Base-by-base conservation (phyloP, 1,139 yeast genomes). In the Scheffersomyces cryptocercus region DNA sequence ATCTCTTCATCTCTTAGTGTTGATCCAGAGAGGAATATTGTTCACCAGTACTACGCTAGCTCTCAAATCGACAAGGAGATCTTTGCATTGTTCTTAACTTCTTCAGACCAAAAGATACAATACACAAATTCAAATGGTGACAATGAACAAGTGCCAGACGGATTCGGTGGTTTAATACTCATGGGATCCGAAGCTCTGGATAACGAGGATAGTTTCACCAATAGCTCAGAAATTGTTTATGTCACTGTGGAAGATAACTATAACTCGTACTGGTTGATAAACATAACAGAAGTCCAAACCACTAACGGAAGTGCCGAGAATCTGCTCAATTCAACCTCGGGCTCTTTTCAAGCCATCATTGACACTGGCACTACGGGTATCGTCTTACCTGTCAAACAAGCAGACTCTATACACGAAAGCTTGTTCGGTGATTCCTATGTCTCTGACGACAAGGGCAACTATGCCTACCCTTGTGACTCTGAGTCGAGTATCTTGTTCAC, bases 291-390 rank as follows among this genome's bases (percentile, higher is more conserved):
- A 8, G 67, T 79, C 11, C 61, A 52, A 35, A 58, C 73, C 3
- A 28, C 43, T 10, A 66, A 69, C 44, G 65, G 63, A 4, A 52
- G 56, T 26, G n/a, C 24, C 47, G 51, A 29, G 34, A 63, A 72
- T n/a, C 49, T 54, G 4, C 73, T 75, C 44, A 57, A 61, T 37
- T 31, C 20, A 24, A 36, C 53, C 10, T 43, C 59, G 7, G 45
- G 49, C n/a, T 50, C 45, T 36, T 67, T 82, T 58, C 56, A 65
- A 3, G 84, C 81, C 4, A 70, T 83, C 36, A 67, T 84, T 26
- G 90, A 84, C 55, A 80, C 87, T 10, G 89, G 88, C 13, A 82
- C 88, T 2, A 83, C 88, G 0, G 77, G 85, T 2, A 61, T 83
- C 24, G 79, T 81, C 5, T 62, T 82, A 40, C 82, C 87, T 2